Base-by-base conservation (phyloP, 345 rosid genomes). In the Salix koriyanagi region DNA sequence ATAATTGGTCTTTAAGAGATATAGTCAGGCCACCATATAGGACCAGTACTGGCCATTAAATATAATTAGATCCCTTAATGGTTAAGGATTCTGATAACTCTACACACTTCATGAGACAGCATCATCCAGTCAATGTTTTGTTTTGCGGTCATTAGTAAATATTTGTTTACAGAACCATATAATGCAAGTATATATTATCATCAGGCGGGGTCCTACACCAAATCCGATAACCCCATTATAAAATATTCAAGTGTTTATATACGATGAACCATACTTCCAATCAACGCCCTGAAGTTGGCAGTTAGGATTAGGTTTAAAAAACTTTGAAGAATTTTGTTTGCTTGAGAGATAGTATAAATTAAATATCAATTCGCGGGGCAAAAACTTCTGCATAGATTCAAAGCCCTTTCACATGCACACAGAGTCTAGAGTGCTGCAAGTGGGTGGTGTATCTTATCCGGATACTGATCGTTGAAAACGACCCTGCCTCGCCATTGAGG, bases 11-110 rank as follows among this genome's bases (percentile, higher is more conserved):
- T 74, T 64, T 52, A 50, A 37, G 78, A 74, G 70, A 32, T 25
- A n/a, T 1, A 37, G 30, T 14, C 13, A 74, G 82, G 82, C 61
- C 75, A 32, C 61, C 78, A 71, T 19, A 79, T 39, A 74, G 82
- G 82, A n/a, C 82, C 82, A 28, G 30, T 28, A 79, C 23, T 37
- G 9, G 36, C 28, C 14, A 41, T 11, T 37, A 25, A 10, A 10
- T 39, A 5, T 11, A 23, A 23, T 18, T 6, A 18, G 4, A n/a
- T 41, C 25, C 71, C 54, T 68, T 68, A n/a, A n/a, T 41, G 34
- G 28, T 23, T 41, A 23, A 41, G 71, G 50, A 10, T 37, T 41
- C 23, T 18, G n/a, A 41, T 42, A 42, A 8, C 18, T 66, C 12
- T 18, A 8, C 8, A 5, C 6, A 34, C 18, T 65, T 16, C 37